These are phyloP conservation scores for Plasmodium malariae DNA, from an alignment of 169 alveolate genomes.

Conservation along the genomic window DNA sequence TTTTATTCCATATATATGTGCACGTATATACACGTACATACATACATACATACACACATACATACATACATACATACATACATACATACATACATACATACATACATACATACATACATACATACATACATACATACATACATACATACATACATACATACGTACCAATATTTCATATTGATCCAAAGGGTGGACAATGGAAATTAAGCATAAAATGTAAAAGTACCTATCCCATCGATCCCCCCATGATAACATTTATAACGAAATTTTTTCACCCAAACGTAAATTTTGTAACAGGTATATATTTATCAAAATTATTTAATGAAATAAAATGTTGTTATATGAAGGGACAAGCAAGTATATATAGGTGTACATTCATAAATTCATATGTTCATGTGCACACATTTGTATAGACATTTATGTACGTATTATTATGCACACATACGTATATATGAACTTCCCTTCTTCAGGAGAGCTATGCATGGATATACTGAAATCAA, in stretches of 20 bases:
- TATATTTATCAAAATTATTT: constrained; percentile 41
- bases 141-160: neutral
- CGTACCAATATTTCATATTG: constrained; percentile 4
- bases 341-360: neutral
- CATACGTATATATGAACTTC: neutral
- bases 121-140: too few species aligned
- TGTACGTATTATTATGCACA: neutral
- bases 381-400: neutral
- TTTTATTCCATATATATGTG: neutral
- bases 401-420: neutral
- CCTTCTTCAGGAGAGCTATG: constrained; percentile 92
- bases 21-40: too few species aligned
- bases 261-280: constrained; percentile 98
- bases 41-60: too few species aligned
- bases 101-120: too few species aligned
- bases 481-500: constrained; percentile 93
- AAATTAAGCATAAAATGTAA: constrained; percentile 91
- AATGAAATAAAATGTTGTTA: neutral
- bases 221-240: constrained; percentile 93
- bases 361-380: neutral
- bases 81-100: too few species aligned
- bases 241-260: constrained; percentile 94
- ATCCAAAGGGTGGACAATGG: constrained; percentile 90
- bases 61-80: too few species aligned
- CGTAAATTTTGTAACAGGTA: constrained; percentile 95